Base-by-base conservation (phyloP, 495 filamentous ascomycete genomes). In the Collariella sp. region DNA sequence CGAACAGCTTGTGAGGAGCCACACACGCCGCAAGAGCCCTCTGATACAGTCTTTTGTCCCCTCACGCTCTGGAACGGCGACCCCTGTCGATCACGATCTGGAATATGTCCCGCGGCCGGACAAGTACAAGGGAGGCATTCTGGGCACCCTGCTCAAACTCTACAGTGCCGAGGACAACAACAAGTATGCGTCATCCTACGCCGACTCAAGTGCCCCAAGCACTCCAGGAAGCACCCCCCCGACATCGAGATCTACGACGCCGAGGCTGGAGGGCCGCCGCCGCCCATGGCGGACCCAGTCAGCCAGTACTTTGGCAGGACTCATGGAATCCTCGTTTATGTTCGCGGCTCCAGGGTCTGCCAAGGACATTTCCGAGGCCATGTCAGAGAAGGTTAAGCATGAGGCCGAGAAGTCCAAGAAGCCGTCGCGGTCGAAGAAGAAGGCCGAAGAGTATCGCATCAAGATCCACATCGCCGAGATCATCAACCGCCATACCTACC, bases 391-490 rank as follows among this genome's bases (percentile, higher is more conserved):
- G 46, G 34, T 68, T n/a, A 66, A 60, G 52, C 50, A 67, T 47
- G 64, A 72, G 48, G 51, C 60, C 54, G 56, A 69, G 49, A 56
- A 42, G 20, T 18, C 45, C 16, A 61, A 58, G 48, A 80, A 78
- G 58, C 77, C 78, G 35, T 56, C 57, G 7, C 70, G 58, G 24
- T 60, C 62, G 22, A 62, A 54, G 50, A 60, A 61, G 31, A 64
- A 76, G 20, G 76, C 75, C 35, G 83, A 91, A 29, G 82, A 91
- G 58, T 86, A 87, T 56, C 81, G 82, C 55, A 93, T 97, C 65
- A 91, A 87, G 15, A 79, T 91, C 11, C 87, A 95, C 68, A 89
- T 96, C 56, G 87, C 88, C n/a, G 85, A 91, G 54, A 84, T 83
- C 11, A 70, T 96, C 48, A 78, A 80, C 48, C 83, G 91, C 13